A percentile compares a stretch with the other conserved stretches of the same genome.
Evolutionary conservation across 768 basidiomycete species (phyloP).

Genomic region (Lactifluus piperatus): DNA sequence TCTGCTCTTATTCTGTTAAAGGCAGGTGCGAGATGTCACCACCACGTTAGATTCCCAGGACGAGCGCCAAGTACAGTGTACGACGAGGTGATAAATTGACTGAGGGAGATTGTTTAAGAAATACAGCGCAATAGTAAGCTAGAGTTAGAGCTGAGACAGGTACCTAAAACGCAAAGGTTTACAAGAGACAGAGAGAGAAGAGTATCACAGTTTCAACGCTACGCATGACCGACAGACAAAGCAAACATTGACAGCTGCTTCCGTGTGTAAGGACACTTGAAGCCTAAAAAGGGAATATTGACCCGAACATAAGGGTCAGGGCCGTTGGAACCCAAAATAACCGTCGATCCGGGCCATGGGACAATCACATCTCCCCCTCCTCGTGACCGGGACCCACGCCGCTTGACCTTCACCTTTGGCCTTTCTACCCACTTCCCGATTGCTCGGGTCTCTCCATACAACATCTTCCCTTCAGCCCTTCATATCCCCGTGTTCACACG

Average conservation of each 20-base stretch:
- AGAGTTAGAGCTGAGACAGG: not conserved
- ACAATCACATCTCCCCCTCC: no score
- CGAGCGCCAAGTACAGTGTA: not conserved
- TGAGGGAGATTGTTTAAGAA: no score
- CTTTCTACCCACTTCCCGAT: no score
- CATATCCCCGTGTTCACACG: not conserved
- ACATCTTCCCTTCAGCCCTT: not conserved
- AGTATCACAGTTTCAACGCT: no score
- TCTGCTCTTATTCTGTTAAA: conserved; percentile 12
- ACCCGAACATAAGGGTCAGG: not conserved
- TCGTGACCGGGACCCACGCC: no score
- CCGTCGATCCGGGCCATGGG: conserved; percentile 7
- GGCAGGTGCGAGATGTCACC: conserved; percentile 14
- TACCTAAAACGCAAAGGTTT: no score
- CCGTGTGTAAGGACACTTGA: not conserved
- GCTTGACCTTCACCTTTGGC: no score
- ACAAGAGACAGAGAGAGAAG: no score
- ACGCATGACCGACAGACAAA: no score
- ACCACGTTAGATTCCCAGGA: conserved; percentile 12
- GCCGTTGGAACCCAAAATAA: not conserved
- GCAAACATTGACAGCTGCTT: not conserved
- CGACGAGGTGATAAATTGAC: not conserved
- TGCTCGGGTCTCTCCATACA: not conserved
- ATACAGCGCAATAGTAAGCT: not conserved
- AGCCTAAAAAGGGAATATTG: not conserved